phyloP scores from a whole-genome alignment of 805 yeast genomes.

The Teunomyces kruisii region DNA sequence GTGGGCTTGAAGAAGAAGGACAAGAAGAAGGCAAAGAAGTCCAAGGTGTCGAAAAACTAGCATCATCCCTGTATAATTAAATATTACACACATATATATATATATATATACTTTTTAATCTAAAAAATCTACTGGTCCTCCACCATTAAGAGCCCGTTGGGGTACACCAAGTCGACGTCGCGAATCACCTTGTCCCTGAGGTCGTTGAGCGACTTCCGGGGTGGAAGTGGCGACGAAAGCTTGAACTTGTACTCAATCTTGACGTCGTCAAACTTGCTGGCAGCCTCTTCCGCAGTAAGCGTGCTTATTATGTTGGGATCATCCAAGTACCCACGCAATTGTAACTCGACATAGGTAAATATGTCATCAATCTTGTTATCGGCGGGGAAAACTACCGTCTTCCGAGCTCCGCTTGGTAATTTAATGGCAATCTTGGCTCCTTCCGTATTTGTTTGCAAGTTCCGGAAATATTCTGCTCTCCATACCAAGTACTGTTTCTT shows the following conservation, averaged over 20 bases:
- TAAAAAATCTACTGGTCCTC: conserved; percentile 40
- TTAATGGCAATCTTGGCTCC: conserved; percentile 70
- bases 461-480: conserved; percentile 29
- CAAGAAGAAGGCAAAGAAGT: conserved; percentile 67
- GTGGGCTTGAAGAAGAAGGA: conserved; percentile 79
- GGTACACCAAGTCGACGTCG: conserved; percentile 55
- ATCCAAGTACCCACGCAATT: conserved; percentile 41
- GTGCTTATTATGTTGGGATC: conserved; percentile 15
- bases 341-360: conserved; percentile 35
- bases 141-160: conserved; percentile 56
- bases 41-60: conserved; percentile 30
- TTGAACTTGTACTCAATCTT: conserved; percentile 28
- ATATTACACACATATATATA: not conserved
- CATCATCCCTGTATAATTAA: not conserved
- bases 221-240: conserved; percentile 40
- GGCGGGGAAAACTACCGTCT: conserved; percentile 35
- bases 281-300: conserved; percentile 22
- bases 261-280: conserved; percentile 22
- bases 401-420: conserved; percentile 60
- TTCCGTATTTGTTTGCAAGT: conserved; percentile 12
- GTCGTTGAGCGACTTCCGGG: conserved; percentile 31
- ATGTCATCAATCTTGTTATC: conserved; percentile 28
- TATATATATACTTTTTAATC: too few relatives aligned
- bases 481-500: conserved; percentile 40
- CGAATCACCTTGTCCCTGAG: conserved; percentile 47